Conservation (phyloP, 129 eudicot genomes). For the Tanacetum coccineum region DNA sequence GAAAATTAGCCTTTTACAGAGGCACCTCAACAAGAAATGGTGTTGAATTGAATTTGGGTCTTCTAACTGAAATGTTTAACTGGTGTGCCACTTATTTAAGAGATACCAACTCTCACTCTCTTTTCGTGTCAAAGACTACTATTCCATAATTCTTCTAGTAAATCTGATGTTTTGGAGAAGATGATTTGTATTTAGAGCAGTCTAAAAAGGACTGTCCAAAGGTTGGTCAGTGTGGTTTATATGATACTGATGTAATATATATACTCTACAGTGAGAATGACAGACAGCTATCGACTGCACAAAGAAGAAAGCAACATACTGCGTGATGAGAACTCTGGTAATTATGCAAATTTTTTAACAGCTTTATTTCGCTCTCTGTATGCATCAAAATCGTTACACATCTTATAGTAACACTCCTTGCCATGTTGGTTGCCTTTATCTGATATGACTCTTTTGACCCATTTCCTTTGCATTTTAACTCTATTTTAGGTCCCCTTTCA, state of each 20-base stretch:
- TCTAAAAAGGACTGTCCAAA: neutral
- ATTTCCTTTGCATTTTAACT: neutral
- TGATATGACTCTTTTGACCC: slow-evolving; percentile 3
- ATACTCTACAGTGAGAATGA: slow-evolving; percentile 42
- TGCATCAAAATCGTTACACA: slow-evolving; percentile 1
- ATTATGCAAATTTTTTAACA: slow-evolving; percentile 6
- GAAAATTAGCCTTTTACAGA: neutral
- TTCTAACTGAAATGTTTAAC: neutral
- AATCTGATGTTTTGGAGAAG: neutral
- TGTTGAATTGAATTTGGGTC: neutral
- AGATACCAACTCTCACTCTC: neutral
- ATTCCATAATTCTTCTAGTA: neutral
- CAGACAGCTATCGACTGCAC: slow-evolving; percentile 39
- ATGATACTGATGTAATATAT: slow-evolving; percentile 19
- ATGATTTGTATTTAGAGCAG: neutral
- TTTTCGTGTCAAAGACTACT: neutral
- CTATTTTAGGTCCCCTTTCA: neutral
- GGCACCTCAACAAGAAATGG: neutral
- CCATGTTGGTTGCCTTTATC: slow-evolving; percentile 5
- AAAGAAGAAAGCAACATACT: slow-evolving; percentile 44
- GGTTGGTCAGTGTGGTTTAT: neutral
- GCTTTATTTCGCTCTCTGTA: neutral
- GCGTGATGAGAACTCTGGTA: slow-evolving; percentile 38
- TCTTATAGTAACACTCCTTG: neutral
- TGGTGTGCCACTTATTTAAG: neutral